Conservation (phyloP, 257 asterid species). For the Cinchona pubescens region DNA sequence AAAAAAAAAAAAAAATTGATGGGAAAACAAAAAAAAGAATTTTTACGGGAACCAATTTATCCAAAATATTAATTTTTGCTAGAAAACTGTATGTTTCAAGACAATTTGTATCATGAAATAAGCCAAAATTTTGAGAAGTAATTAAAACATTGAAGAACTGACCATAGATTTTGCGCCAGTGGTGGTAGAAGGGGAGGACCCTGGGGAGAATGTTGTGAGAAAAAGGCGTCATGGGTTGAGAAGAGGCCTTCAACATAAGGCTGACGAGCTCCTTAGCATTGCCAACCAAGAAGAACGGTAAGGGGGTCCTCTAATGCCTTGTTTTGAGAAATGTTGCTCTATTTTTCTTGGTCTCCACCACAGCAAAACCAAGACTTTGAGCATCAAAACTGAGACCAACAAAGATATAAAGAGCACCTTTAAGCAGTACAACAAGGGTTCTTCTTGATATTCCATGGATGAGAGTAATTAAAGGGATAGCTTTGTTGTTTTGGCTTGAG, state of each 20-base stretch:
- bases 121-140: not conserved
- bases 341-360: constrained; percentile 49
- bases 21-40: no score
- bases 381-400: constrained; percentile 15
- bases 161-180: constrained; percentile 55
- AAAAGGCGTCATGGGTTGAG: constrained; percentile 41
- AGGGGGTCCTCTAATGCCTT: constrained; percentile 51
- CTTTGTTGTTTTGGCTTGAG: not conserved
- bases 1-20: no score
- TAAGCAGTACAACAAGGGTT: constrained; percentile 8
- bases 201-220: constrained; percentile 51
- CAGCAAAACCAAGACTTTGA: constrained; percentile 24
- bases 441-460: constrained; percentile 41
- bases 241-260: constrained; percentile 44
- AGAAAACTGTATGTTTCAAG: not conserved
- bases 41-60: not conserved
- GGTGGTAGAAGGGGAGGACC: constrained; percentile 49
- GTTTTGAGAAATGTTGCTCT: constrained; percentile 46
- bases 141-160: not conserved
- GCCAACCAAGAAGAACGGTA: constrained; percentile 41
- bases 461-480: not conserved
- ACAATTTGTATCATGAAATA: not conserved
- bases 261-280: constrained; percentile 52
- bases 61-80: not conserved
- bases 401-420: constrained; percentile 20